Percentiles rank a stretch among this genome's conserved stretches.
Evolutionary conservation across 1,284 basidiomycete genomes (phyloP).

Genomic region (Trichosporon coremiiforme): DNA sequence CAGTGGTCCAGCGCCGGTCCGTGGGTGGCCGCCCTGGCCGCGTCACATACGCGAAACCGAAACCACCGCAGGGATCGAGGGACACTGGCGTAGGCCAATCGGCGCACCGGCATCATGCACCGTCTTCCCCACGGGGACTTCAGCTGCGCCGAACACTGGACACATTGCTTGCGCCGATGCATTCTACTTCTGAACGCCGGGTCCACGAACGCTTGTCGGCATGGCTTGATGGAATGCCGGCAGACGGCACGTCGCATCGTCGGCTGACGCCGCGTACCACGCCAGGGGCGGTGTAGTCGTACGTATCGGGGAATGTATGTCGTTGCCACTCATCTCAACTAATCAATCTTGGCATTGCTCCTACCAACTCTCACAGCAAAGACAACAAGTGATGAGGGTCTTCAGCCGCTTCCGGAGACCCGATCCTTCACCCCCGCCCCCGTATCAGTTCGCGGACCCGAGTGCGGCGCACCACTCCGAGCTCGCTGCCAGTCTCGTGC

Average conservation of each 20-base stretch:
- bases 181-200: too few relatives aligned
- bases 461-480: background rate
- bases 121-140: background rate
- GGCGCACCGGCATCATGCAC: background rate
- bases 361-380: background rate
- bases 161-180: too few relatives aligned
- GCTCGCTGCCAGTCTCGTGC: background rate
- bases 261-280: background rate
- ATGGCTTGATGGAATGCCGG: background rate
- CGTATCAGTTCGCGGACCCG: background rate
- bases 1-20: too few relatives aligned
- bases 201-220: too few relatives aligned
- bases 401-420: background rate
- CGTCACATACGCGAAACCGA: constrained; percentile 6
- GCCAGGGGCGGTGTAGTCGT: background rate
- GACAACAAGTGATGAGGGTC: background rate
- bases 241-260: background rate
- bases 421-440: background rate
- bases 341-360: background rate
- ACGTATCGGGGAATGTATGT: background rate
- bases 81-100: constrained; percentile 9
- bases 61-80: background rate
- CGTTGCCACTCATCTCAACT: background rate
- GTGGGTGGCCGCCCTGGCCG: too few relatives aligned
- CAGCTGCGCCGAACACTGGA: too few relatives aligned